A percentile compares a stretch with the other conserved stretches of the same genome.
These are phyloP conservation scores for Pneumocystis canis DNA, from an alignment of 1,139 yeast species.

Conservation along the genomic window DNA sequence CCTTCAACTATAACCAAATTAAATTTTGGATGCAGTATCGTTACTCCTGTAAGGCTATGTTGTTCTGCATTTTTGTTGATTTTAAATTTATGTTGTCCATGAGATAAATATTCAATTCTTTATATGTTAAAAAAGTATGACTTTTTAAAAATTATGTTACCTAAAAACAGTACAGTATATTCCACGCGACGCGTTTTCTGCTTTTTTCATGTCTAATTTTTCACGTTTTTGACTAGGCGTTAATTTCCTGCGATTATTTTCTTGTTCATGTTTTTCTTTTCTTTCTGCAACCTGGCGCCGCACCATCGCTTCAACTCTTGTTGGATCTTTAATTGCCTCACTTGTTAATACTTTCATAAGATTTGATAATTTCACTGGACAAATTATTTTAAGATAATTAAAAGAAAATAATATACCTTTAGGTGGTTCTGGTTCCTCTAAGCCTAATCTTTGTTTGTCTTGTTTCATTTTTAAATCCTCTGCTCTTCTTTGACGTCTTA, in stretches of 20 bases:
- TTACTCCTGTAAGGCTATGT: conserved; percentile 46
- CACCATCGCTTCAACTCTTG: conserved; percentile 65
- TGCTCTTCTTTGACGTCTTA: conserved; percentile 57
- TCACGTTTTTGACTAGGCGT: conserved; percentile 42
- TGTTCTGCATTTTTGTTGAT: conserved; percentile 71
- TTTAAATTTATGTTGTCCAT: conserved; percentile 57
- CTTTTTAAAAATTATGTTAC: background rate
- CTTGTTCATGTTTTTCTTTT: conserved; percentile 40
- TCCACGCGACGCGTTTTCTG: conserved; percentile 40
- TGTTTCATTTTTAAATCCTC: conserved; percentile 53
- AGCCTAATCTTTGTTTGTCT: conserved; percentile 63
- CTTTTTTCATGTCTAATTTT: conserved; percentile 34
- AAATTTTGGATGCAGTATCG: conserved; percentile 32
- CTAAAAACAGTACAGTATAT: conserved; percentile 42
- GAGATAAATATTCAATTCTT: conserved; percentile 37
- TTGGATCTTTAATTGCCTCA: conserved; percentile 82
- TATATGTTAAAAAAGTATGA: background rate
- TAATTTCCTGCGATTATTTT: conserved; percentile 48
- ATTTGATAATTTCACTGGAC: conserved; percentile 51
- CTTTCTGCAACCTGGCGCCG: conserved; percentile 55
- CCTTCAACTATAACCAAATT: conserved; percentile 63
- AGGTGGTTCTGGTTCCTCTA: conserved; percentile 80
- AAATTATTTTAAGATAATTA: background rate
- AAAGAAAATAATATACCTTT: conserved; percentile 26
- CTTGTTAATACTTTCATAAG: conserved; percentile 74